Evolutionary conservation across 306 rosid species (phyloP).

Genomic region (Styphnolobium japonicum): DNA sequence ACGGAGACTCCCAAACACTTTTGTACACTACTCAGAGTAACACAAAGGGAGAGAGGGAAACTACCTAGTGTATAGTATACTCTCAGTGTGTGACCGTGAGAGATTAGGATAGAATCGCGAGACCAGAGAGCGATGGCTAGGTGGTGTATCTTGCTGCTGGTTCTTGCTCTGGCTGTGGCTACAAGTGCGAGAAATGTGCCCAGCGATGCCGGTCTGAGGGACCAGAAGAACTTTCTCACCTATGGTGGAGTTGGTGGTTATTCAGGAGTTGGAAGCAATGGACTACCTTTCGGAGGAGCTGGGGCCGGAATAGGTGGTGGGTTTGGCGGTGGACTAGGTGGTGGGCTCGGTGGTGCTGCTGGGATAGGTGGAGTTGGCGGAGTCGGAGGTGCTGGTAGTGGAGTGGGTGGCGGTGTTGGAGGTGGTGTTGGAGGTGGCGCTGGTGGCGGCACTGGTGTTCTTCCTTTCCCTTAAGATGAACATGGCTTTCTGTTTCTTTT

Average conservation of each 20-base stretch:
- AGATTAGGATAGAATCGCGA: too few relatives aligned
- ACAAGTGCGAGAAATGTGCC: constrained; percentile 56
- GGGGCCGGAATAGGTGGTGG: constrained; percentile 56
- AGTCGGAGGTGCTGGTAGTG: constrained; percentile 33
- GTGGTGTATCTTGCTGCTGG: constrained; percentile 35
- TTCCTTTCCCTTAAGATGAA: constrained; percentile 51
- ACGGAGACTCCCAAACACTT: not conserved
- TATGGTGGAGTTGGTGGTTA: constrained; percentile 70
- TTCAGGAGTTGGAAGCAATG: constrained; percentile 72
- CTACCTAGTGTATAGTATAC: too few relatives aligned
- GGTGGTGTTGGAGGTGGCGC: constrained; percentile 28
- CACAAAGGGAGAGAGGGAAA: not conserved
- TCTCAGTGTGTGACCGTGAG: too few relatives aligned
- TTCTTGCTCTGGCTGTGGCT: constrained; percentile 52
- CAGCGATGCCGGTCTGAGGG: constrained; percentile 61
- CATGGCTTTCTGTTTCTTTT: not conserved
- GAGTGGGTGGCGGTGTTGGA: constrained; percentile 38
- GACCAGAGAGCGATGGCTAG: constrained; percentile 38
- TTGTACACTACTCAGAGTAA: not conserved
- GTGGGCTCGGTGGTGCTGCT: constrained; percentile 32
- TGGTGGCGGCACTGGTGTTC: constrained; percentile 37
- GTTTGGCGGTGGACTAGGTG: constrained; percentile 33
- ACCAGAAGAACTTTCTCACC: constrained; percentile 72
- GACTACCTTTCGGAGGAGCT: constrained; percentile 68
- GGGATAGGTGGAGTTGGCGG: constrained; percentile 44